Conservation (phyloP, 2,329 filamentous ascomycete species). For the Trematosphaeria pertusa region DNA sequence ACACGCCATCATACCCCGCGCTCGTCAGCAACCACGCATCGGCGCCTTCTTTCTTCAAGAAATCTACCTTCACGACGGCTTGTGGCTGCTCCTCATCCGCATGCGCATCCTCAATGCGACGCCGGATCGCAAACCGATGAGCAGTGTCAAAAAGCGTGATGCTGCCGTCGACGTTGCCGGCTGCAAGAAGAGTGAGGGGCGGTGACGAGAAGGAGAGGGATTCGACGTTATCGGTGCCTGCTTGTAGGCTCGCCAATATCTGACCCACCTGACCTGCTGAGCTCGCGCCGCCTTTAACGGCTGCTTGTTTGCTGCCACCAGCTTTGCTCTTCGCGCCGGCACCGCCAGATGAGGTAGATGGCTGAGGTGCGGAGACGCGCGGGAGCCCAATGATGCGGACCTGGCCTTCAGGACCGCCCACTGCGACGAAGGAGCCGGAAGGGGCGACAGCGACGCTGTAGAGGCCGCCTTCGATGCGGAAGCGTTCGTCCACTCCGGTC, state of each 20-base stretch:
- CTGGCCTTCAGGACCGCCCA: constrained; percentile 85
- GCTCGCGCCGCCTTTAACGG: constrained; percentile 45
- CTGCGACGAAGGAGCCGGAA: constrained; percentile 78
- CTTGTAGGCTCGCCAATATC: constrained; percentile 83
- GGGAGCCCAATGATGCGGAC: constrained; percentile 88
- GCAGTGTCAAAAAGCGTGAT: constrained; percentile 88
- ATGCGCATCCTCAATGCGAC: constrained; percentile 82
- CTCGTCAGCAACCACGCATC: constrained; percentile 77
- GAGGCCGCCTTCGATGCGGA: constrained; percentile 88
- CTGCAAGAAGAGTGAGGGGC: constrained; percentile 66
- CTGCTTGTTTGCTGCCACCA: constrained; percentile 53
- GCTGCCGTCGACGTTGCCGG: constrained; percentile 68
- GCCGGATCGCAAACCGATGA: constrained; percentile 84
- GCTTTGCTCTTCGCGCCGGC: constrained; percentile 58
- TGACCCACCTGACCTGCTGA: constrained; percentile 64
- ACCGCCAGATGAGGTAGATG: constrained; percentile 49
- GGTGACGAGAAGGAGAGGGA: constrained; percentile 71
- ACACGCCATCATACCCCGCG: constrained; percentile 89
- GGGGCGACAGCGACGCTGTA: constrained; percentile 88
- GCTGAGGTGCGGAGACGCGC: constrained; percentile 55
- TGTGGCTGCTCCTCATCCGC: constrained; percentile 75
- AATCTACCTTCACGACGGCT: constrained; percentile 92
- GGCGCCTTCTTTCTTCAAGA: constrained; percentile 62
- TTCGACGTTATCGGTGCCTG: constrained; percentile 81
- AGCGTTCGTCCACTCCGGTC: constrained; percentile 84